phyloP scores from a whole-genome alignment of 1,284 basidiomycete species.

The Ustilago bromivora region DNA sequence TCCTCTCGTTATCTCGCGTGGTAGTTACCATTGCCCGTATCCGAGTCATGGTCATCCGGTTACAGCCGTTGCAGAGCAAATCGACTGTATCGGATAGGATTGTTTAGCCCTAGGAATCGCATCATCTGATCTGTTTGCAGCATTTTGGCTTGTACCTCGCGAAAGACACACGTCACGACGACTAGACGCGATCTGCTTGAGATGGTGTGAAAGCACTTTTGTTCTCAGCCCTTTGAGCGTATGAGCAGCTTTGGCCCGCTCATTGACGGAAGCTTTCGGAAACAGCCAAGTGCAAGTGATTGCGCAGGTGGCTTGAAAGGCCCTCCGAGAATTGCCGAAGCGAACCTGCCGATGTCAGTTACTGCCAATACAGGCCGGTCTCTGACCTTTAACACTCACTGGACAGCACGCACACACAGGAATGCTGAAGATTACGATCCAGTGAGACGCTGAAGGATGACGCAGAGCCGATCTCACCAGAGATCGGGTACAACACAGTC shows the following conservation, averaged over 20 bases:
- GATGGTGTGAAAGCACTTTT: neutral
- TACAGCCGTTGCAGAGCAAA: neutral
- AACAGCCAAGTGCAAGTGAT: neutral
- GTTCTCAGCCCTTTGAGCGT: neutral
- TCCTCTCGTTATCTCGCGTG: slow-evolving; percentile 5
- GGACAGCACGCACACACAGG: neutral
- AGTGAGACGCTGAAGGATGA: too few species aligned
- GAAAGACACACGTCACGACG: neutral
- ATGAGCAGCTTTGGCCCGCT: neutral
- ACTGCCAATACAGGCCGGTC: slow-evolving; percentile 2
- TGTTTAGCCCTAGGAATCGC: neutral
- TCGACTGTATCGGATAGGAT: neutral
- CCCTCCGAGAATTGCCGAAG: neutral
- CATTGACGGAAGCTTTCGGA: slow-evolving; percentile 2
- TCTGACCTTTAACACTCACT: neutral
- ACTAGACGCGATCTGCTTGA: neutral
- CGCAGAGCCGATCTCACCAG: too few species aligned
- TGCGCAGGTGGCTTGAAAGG: slow-evolving; percentile 8
- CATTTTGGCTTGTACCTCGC: neutral
- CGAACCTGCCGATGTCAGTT: slow-evolving; percentile 2
- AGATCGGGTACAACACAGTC: too few species aligned
- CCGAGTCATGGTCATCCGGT: neutral
- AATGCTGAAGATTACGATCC: too few species aligned
- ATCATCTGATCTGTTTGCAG: neutral
- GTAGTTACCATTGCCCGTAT: neutral